Base-by-base conservation (phyloP, 2,329 filamentous ascomycete genomes). In the Fusarium tricinctum region DNA sequence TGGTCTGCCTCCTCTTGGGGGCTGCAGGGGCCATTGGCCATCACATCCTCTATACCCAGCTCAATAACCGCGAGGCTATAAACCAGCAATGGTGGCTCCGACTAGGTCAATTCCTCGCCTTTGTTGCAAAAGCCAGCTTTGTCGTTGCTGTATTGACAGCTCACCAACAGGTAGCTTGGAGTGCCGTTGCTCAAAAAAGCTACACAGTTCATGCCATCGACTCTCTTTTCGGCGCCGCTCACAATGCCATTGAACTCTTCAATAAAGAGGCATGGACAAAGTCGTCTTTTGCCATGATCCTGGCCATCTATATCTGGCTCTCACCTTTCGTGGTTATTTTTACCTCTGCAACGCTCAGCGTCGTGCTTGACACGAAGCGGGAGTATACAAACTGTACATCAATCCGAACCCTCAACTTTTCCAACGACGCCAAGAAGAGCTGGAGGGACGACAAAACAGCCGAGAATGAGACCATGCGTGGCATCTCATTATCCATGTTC, bases 251-350 rank as follows among this genome's bases (percentile, higher is more conserved):
- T 12, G 66, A 68, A 30, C 47, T 72, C 1, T 68, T 72, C 12
- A 69, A 60, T 17, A 50, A 15, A 15, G 69, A 72, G 13, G 68
- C 69, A 7, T 72, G 68, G 68, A 62, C 33, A 6, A 69, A 65
- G 26, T 65, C 68, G 3, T 53, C 53, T 8, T 47, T 69, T 2
- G 51, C 52, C 35, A 71, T 72, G 68, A 49, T 63, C 8, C 43
- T 72, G 2, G 66, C 68, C 6, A 58, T 71, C 19, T 72, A 68
- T 17, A 47, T 72, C 15, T 71, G 66, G 69, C 42, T 62, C 0
- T 69, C 58, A 7, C 69, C 68, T 3, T 23, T 62, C 0, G 66
- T 72, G 4, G 57, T 72, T 12, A 71, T 72, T 12, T 71, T 72
- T 15, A 59, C 69, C 1, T 71, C 69, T 0, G 66, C 68, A 12